Base-by-base conservation (phyloP, 2,329 filamentous ascomycete species). In the Botryosphaeria dothidea region DNA sequence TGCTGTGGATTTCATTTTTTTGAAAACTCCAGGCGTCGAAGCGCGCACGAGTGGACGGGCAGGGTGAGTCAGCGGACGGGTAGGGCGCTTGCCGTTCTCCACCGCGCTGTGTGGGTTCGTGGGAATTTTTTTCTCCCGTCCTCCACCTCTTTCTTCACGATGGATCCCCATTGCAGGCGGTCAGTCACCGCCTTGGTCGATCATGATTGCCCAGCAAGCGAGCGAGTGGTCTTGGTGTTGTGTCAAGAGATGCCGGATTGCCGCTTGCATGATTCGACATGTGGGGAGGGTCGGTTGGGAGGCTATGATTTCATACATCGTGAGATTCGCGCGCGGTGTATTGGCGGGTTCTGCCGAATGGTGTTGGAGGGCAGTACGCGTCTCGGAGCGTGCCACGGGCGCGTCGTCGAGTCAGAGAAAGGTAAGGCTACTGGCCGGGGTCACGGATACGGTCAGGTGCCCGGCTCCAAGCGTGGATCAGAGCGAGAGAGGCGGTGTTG, bases 261-360 rank as follows among this genome's bases (percentile, higher is more conserved):
- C 54, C 56, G 56, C 56, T 46, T 25, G 56, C 56, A 60, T 60
- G 56, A 60, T 46, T 46, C 38, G 27, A 45, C 9, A n/a, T 60
- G 56, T 46, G 54, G 54, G 54, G 54, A 58, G 8, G 36, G 29
- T 36, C 38, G 9, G 38, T 2, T 58, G 54, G 21, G 36, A 9
- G 13, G 56, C 41, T 21, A 60, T 60, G 56, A 60, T 60, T 60
- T 60, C 56, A 60, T 60, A 60, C 56, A 60, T 60, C 56, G 56
- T 46, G 56, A 60, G 56, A 29, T 57, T 57, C 21, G 29, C 11
- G 34, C 13, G 1, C 52, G 15, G 25, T 19, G 56, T 60, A 46
- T 60, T 46, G 56, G 41, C 56, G 56, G 56, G 34, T 13, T 34
- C 11, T 46, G 38, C 56, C 56, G 56, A 13, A 23, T 60, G 56